Evolutionary conservation across 2,329 filamentous ascomycete genomes (phyloP).

Genomic region (Xylariaceae sp.): DNA sequence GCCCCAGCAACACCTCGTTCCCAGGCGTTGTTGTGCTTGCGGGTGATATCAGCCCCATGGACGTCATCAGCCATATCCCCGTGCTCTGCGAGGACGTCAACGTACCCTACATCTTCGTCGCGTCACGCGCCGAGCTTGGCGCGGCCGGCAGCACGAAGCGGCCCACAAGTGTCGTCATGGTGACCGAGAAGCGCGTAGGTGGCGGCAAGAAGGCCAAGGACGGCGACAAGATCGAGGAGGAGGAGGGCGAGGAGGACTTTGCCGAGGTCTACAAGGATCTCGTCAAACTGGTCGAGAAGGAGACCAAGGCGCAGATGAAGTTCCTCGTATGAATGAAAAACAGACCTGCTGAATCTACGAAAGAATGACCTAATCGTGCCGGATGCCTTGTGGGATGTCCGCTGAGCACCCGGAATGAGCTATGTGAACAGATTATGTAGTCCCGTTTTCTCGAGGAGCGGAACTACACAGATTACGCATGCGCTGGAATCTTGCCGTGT

Average conservation of each 20-base stretch:
- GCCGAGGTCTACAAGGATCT: constrained; percentile 59
- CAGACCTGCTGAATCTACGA: neutral
- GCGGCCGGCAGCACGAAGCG: constrained; percentile 92
- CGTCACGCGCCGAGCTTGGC: constrained; percentile 86
- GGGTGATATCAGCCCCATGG: constrained; percentile 95
- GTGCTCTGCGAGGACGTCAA: constrained; percentile 97
- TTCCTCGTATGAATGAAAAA: constrained; percentile 40
- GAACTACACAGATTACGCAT: neutral
- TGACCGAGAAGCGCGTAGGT: constrained; percentile 49
- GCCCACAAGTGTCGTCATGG: constrained; percentile 94
- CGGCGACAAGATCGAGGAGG: constrained; percentile 42
- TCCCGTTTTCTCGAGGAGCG: neutral
- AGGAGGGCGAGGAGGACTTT: constrained; percentile 54
- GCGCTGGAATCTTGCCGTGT: neutral
- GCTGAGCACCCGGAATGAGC: neutral
- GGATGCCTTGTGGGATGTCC: neutral
- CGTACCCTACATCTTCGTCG: constrained; percentile 93
- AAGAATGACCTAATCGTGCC: neutral
- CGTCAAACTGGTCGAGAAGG: constrained; percentile 61
- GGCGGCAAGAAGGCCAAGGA: constrained; percentile 34
- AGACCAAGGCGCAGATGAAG: constrained; percentile 44
- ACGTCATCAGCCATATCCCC: constrained; percentile 97
- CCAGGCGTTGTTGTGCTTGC: constrained; percentile 84
- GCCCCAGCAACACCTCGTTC: constrained; percentile 56
- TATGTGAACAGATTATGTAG: neutral